Base-by-base conservation (phyloP, 345 rosid genomes). In the Syzygium aromaticum region DNA sequence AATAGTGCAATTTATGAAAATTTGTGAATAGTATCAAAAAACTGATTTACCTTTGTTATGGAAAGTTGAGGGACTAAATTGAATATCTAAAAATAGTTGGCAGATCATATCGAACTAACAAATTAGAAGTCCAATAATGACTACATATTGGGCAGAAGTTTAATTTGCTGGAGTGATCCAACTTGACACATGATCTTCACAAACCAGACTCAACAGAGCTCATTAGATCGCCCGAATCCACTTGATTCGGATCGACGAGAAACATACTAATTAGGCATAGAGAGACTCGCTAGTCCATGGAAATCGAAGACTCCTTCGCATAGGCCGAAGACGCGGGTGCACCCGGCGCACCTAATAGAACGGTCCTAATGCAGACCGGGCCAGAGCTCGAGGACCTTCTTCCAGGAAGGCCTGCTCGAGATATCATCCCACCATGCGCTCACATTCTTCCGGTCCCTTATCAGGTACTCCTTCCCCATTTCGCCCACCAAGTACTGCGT, bases 381-480 rank as follows among this genome's bases (percentile, higher is more conserved):
- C 43, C 84, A 93, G 87, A 91, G 92, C 86, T 87, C 89, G 21
- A 90, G 78, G 56, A 88, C 89, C 86, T 93, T 93, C 89, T 92
- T 91, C 95, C 96, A 95, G 9, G 95, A 94, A 49, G 95, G 95
- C 85, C 97, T 91, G 91, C 33, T 91, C 80, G 94, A 92, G 86
- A 95, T 94, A 25, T 91, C 91, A 57, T 94, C 95, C 95, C 96
- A 94, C 97, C 96, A 95, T 2, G 90, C 93, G 59, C 94, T 95
- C 86, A 93, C 95, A 67, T 95, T 92, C 87, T 95, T 91, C 91
- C 97, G 92, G 43, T 90, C 89, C 86, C 89, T 90, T 51, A 94
- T 92, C 94, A 93, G 14, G 64, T 91, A 85, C 87, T 90, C 92
- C 88, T 92, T 95, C 49, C 88, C 89, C 73, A 94, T 90, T 5